phyloP scores from a whole-genome alignment of 2,329 filamentous ascomycete genomes.

The Penicillium brevicompactum region DNA sequence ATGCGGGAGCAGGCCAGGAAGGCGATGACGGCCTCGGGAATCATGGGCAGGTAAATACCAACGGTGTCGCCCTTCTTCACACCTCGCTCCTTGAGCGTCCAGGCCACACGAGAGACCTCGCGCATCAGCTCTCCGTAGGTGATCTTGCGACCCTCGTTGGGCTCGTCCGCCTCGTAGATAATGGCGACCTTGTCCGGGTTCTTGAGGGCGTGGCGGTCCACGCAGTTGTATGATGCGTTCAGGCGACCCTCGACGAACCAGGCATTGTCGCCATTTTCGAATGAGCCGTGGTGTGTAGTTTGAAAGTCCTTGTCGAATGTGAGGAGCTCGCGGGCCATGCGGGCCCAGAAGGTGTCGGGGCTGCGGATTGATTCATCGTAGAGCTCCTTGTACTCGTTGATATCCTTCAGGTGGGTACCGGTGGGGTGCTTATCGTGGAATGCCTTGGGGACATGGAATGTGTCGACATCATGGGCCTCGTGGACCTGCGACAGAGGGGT shows the following conservation, averaged over 20 bases:
- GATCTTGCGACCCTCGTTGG: constrained; percentile 80
- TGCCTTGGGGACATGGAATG: constrained; percentile 59
- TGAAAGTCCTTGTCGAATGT: constrained; percentile 91
- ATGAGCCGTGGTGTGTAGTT: constrained; percentile 77
- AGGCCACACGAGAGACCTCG: constrained; percentile 84
- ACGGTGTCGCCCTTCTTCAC: constrained; percentile 97
- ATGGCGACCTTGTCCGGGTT: constrained; percentile 92
- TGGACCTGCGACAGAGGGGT: constrained; percentile 34
- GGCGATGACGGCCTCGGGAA: constrained; percentile 89
- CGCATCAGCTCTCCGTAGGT: constrained; percentile 92
- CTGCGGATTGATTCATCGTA: constrained; percentile 85
- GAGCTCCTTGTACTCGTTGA: constrained; percentile 65
- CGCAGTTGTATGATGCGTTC: constrained; percentile 96
- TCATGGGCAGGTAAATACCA: constrained; percentile 97
- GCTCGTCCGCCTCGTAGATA: constrained; percentile 98
- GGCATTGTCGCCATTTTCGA: constrained; percentile 78
- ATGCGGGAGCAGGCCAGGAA: constrained; percentile 91
- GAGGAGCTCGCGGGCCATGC: constrained; percentile 81
- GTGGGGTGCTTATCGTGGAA: constrained; percentile 62
- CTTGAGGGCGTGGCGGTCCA: constrained; percentile 95
- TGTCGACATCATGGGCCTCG: constrained; percentile 52
- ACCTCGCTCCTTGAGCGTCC: constrained; percentile 90
- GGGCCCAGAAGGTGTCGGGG: constrained; percentile 87
- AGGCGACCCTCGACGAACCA: constrained; percentile 95
- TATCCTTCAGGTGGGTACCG: constrained; percentile 60